Evolutionary conservation across 495 filamentous ascomycete species (phyloP).

Genomic region (Daldinia bambusicola): DNA sequence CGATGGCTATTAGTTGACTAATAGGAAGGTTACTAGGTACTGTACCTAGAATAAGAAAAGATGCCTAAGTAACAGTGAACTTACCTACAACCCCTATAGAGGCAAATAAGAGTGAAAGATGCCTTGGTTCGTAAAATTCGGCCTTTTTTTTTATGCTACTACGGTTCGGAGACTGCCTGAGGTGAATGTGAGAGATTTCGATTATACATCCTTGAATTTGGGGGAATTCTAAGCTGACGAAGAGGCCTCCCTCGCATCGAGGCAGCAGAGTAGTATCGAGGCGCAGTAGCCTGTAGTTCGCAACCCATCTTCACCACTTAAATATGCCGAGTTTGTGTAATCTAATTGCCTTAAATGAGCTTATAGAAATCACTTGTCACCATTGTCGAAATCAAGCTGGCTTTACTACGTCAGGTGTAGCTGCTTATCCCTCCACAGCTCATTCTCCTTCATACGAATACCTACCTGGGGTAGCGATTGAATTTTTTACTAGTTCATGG

Average conservation of each 20-base stretch:
- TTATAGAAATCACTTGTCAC: background rate
- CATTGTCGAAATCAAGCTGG: background rate
- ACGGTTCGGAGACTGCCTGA: background rate
- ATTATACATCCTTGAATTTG: constrained; percentile 14
- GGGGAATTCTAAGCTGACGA: constrained; percentile 4
- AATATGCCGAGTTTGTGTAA: constrained; percentile 11
- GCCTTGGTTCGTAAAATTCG: background rate
- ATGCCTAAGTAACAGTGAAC: too few relatives aligned
- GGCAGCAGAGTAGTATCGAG: constrained; percentile 31
- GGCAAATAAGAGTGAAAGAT: background rate
- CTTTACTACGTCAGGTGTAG: background rate
- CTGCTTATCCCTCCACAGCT: background rate
- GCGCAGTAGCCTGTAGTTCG: constrained; percentile 32
- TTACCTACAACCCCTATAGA: background rate
- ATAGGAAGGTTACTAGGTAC: background rate
- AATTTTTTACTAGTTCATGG: too few relatives aligned
- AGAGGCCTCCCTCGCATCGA: constrained; percentile 26
- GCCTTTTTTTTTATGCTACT: background rate
- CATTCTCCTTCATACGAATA: too few relatives aligned
- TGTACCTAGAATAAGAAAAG: background rate
- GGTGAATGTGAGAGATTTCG: background rate
- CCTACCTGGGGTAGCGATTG: too few relatives aligned
- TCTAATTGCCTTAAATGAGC: constrained; percentile 29
- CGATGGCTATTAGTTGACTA: too few relatives aligned
- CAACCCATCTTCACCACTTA: constrained; percentile 12